Percentiles rank a stretch among this genome's conserved stretches.
Evolutionary conservation across 805 yeast genomes (phyloP).

Genomic region (Suhomyces pyralidae): DNA sequence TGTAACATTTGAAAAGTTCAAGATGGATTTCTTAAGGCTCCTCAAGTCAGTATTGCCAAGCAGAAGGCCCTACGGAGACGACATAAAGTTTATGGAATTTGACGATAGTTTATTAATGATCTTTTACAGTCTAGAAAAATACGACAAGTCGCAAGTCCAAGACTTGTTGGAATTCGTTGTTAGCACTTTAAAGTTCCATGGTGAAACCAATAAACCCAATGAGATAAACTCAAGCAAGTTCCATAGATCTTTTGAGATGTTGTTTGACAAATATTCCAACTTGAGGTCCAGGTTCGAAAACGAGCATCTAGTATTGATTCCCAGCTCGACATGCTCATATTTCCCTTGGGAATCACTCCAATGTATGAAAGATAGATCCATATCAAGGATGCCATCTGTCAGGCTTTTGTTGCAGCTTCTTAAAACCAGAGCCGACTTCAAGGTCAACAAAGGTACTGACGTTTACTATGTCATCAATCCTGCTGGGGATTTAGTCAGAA

Average conservation of each 20-base stretch:
- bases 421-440: conserved; percentile 6
- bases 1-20: conserved; percentile 16
- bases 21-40: conserved; percentile 14
- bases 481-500: conserved; percentile 65
- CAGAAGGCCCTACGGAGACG: conserved; percentile 1
- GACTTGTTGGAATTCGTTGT: conserved; percentile 62
- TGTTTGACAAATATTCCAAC: conserved; percentile 29
- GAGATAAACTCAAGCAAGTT: conserved; percentile 60
- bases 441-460: neutral
- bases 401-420: conserved; percentile 40
- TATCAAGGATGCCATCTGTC: conserved; percentile 73
- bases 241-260: conserved; percentile 48
- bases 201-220: conserved; percentile 62
- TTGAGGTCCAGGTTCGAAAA: conserved; percentile 6
- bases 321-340: conserved; percentile 60
- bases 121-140: conserved; percentile 15
- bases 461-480: conserved; percentile 73
- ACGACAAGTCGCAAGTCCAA: conserved; percentile 42
- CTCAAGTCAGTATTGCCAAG: conserved; percentile 14
- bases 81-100: conserved; percentile 9
- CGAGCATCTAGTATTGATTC: conserved; percentile 65
- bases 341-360: conserved; percentile 91
- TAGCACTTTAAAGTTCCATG: conserved; percentile 59
- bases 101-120: conserved; percentile 18
- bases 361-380: conserved; percentile 49